Base-by-base conservation (phyloP, 257 asterid species). In the Knoxia roxburghii region DNA sequence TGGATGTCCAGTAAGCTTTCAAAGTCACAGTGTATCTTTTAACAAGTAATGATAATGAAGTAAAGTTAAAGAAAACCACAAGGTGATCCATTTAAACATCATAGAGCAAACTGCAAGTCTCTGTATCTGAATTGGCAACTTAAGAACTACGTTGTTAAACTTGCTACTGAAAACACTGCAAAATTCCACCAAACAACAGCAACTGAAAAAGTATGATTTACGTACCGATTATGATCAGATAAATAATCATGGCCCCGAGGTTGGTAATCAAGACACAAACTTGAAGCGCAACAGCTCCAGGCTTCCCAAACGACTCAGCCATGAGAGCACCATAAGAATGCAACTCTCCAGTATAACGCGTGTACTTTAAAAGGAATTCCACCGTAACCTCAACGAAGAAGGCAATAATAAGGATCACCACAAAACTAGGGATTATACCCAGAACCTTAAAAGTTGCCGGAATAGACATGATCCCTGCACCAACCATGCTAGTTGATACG, bases 391-490 rank as follows among this genome's bases (percentile, higher is more conserved):
- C 97, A 35, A 94, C 99, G 37, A 90, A 80, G 68, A 83, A 85
- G 11, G 96, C 91, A 35, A 94, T 71, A 14, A 84, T n/a, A 64
- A 90, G 56, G 68, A 94, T 84, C 10, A 84, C 88, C n/a, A 78
- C 35, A 45, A 94, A 75, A 71, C 97, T 83, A 0, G 99, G 99
- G 65, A 94, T 73, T 14, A 94, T 88, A 7, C 99, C 99, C 0
- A 94, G 72, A 30, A 94, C 97, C 80, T 90, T 90, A 41, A 94
- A 83, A 20, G 95, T 86, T 1, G 97, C 95, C 20, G 99, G 97
- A 51, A 94, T 87, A 24, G 97, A 94, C 99, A 94, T 90, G 37
- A 94, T 90, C 54, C 99, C 99, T 0, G 99, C 97, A 14, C 97
- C 97, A 32, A 94, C 87, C 93, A 94, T 94, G 61, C 95, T 92